phyloP scores from a whole-genome alignment of 352 stramenopile genomes.

The Pythium chondricola region DNA sequence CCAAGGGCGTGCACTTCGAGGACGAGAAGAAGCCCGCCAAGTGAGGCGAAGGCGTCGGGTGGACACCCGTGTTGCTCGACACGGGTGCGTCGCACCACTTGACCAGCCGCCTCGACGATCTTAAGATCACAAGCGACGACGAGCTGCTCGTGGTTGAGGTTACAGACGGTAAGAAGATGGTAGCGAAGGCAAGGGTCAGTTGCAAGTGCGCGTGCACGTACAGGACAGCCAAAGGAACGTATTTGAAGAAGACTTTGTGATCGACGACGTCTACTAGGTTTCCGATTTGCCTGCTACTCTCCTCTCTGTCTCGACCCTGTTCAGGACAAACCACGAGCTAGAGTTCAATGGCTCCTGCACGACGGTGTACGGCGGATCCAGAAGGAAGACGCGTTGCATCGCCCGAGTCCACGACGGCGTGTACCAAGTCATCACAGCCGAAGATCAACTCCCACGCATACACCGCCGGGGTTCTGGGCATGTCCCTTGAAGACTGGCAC shows the following conservation, averaged over 20 bases:
- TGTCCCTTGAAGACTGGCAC: background rate
- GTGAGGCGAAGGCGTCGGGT: conserved; percentile 4
- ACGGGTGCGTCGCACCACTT: conserved; percentile 9
- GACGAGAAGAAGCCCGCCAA: too few relatives aligned
- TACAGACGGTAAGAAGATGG: conserved; percentile 1
- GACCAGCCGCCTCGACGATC: conserved; percentile 4
- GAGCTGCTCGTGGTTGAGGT: conserved; percentile 6
- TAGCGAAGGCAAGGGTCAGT: background rate
- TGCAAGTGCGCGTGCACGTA: background rate
- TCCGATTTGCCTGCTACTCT: conserved; percentile 2
- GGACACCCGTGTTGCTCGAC: conserved; percentile 1
- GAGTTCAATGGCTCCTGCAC: background rate
- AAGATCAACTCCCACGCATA: background rate
- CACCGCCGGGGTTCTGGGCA: background rate
- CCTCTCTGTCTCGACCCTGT: conserved; percentile 3
- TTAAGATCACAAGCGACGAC: conserved; percentile 3
- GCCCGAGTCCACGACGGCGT: conserved; percentile 1
- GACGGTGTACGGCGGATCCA: background rate
- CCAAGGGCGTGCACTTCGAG: too few relatives aligned
- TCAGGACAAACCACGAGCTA: background rate
- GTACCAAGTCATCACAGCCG: background rate
- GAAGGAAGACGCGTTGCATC: conserved; percentile 2
- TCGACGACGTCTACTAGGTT: conserved; percentile 10
- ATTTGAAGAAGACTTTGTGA: conserved; percentile 2
- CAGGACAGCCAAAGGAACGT: background rate